Percentiles rank a stretch among this genome's conserved stretches.
Evolutionary conservation across 1,284 basidiomycete genomes (phyloP).

Genomic region (Mycena citricolor): DNA sequence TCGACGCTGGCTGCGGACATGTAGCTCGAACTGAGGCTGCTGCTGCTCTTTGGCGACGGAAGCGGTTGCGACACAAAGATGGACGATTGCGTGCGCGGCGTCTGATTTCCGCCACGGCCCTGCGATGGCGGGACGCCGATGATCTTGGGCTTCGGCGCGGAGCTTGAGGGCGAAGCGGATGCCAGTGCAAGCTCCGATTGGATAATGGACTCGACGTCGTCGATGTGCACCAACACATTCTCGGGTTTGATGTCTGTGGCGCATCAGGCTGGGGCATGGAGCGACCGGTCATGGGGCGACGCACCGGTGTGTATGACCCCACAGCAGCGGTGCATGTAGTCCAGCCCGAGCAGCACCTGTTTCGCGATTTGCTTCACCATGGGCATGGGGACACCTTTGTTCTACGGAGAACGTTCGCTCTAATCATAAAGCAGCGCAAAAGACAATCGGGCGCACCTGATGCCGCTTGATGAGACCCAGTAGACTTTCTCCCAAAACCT

Average conservation of each 20-base stretch:
- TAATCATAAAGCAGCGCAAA: neutral
- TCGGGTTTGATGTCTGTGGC: slow-evolving; percentile 90
- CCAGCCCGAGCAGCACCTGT: slow-evolving; percentile 91
- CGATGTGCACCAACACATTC: slow-evolving; percentile 96
- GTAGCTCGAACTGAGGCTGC: slow-evolving; percentile 48
- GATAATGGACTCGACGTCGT: slow-evolving; percentile 95
- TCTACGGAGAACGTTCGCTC: slow-evolving; percentile 28
- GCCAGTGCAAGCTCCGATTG: slow-evolving; percentile 76
- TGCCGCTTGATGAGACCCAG: slow-evolving; percentile 97
- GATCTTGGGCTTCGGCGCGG: slow-evolving; percentile 68
- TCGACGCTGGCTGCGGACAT: slow-evolving; percentile 74
- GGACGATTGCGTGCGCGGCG: slow-evolving; percentile 87
- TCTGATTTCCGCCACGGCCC: slow-evolving; percentile 96
- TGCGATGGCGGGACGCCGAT: slow-evolving; percentile 95
- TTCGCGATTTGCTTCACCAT: slow-evolving; percentile 97
- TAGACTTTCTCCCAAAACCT: slow-evolving; percentile 98
- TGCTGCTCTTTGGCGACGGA: slow-evolving; percentile 61
- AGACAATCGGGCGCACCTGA: too few relatives aligned
- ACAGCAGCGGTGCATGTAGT: slow-evolving; percentile 97
- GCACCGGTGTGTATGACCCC: slow-evolving; percentile 88
- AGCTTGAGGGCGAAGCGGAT: slow-evolving; percentile 32
- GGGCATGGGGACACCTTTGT: slow-evolving; percentile 91
- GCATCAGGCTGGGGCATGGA: slow-evolving; percentile 12
- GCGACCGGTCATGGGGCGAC: slow-evolving; percentile 27
- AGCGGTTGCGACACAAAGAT: slow-evolving; percentile 95